Evolutionary conservation across 257 asterid species (phyloP), one percentile per base, ranked within the genome.

Genomic region (Solanum gandarillasii): DNA sequence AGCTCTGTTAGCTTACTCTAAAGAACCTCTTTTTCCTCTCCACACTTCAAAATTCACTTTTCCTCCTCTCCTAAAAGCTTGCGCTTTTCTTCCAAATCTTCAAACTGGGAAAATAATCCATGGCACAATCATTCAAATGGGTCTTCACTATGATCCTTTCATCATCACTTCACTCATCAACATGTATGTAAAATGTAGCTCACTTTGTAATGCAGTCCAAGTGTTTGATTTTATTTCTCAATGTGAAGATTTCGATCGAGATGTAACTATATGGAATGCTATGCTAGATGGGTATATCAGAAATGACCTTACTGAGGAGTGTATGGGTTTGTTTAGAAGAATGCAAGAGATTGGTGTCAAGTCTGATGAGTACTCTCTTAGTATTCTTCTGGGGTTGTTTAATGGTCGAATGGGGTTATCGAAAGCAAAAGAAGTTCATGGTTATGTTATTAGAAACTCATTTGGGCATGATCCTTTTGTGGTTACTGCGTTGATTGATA

Each of bases 1-100:
- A 88, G 98, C 98, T 52, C 92, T 94, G 27, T 90, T 88, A 43
- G 86, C 87, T 84, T 93, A 92, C 90, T 88, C 94, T 65, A 88
- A 88, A 73, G 89, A 92, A 74, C 90, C 93, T 87, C 76, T 29
- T 88, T 94, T 87, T 62, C 93, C 91, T 35, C 86, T 36, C 25
- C 3, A 48, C 34, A 85, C 89, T 32, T 90, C 95, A 88, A 93
- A 92, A 90, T 94, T 93, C 94, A 91, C 93, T 39, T 93, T 95
- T 87, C 98, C 99, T 43, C 91, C 98, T 82, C 94, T 97, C 86
- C 94, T 97, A 85, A 97, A 96, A 91, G 95, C 98, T 35, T 96
- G 99, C 83, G 88, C 95, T 65, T 94, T 88, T 58, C 90, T 93
- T 62, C 88, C 92, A 32, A 87, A 91, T 87, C 87, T 88, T 87